phyloP scores from a whole-genome alignment of 2,329 filamentous ascomycete genomes.

The Decorospora gaudefroyi region DNA sequence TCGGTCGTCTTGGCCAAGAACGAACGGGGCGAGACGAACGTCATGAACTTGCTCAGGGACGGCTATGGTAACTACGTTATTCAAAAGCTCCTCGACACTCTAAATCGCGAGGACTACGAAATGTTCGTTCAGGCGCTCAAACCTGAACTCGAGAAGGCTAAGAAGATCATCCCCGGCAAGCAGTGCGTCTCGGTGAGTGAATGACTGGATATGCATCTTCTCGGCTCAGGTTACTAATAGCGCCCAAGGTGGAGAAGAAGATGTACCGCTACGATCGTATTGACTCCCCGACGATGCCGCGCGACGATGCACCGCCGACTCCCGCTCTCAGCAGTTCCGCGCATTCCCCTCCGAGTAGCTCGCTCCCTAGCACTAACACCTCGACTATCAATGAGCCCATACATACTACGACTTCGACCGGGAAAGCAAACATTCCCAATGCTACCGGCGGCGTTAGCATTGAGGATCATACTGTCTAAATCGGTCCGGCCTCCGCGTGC shows the following conservation, averaged over 20 bases:
- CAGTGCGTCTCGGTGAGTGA: conserved; percentile 49
- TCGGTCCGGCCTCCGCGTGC: conserved; percentile 1
- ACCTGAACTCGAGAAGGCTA: conserved; percentile 53
- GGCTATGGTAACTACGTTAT: conserved; percentile 96
- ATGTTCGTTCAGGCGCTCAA: conserved; percentile 50
- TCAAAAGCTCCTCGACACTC: conserved; percentile 73
- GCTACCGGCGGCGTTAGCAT: conserved; percentile 24
- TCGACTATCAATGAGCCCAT: conserved; percentile 58
- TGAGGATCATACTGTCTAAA: conserved; percentile 18
- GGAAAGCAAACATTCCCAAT: conserved; percentile 20
- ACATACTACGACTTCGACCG: conserved; percentile 22
- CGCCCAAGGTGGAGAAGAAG: conserved; percentile 53
- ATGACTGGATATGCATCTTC: background rate
- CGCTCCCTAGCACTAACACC: conserved; percentile 65
- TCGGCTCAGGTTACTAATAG: conserved; percentile 8
- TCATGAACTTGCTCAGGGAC: conserved; percentile 82
- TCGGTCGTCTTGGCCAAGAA: conserved; percentile 52
- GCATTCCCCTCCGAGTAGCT: conserved; percentile 70
- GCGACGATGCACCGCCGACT: conserved; percentile 52
- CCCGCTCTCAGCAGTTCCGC: conserved; percentile 71
- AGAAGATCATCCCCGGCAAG: conserved; percentile 49
- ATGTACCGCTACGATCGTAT: conserved; percentile 51
- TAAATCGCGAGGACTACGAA: conserved; percentile 49
- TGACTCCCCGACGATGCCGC: conserved; percentile 35
- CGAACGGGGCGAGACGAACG: conserved; percentile 68